Percentiles rank a stretch among this genome's conserved stretches.
Conservation (phyloP, 2,329 filamentous ascomycete species). For the Penicillium sp. region DNA sequence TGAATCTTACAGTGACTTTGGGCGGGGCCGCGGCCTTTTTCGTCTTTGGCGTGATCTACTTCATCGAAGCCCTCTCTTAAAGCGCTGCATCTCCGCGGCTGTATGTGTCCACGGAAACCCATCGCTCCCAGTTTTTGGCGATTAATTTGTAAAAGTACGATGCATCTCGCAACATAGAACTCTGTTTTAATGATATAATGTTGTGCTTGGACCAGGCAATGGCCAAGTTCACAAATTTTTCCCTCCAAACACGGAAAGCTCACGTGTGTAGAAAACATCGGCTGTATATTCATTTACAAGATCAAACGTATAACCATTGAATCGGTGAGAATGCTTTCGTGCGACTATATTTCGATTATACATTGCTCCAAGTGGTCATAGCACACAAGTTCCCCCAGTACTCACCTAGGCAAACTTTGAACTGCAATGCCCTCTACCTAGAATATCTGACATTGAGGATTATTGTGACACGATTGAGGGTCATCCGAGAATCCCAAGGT, state of each 20-base stretch:
- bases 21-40: slow-evolving; percentile 90
- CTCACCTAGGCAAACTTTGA: too few relatives aligned
- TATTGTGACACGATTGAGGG: too few relatives aligned
- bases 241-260: background rate
- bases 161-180: slow-evolving; percentile 14
- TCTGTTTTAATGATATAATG: slow-evolving; percentile 16
- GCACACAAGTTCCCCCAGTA: too few relatives aligned
- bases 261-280: too few relatives aligned
- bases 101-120: background rate
- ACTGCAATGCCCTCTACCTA: too few relatives aligned
- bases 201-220: slow-evolving; percentile 2
- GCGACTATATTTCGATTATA: too few relatives aligned
- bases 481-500: too few relatives aligned
- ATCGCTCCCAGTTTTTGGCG: slow-evolving; percentile 12
- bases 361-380: too few relatives aligned
- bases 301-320: too few relatives aligned
- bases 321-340: too few relatives aligned
- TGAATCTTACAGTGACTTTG: slow-evolving; percentile 67
- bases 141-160: slow-evolving; percentile 11
- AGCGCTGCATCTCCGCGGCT: slow-evolving; percentile 14
- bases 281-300: too few relatives aligned
- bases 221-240: background rate
- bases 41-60: slow-evolving; percentile 86
- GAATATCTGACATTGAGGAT: too few relatives aligned
- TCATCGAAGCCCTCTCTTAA: slow-evolving; percentile 71